Conservation (phyloP, 2,329 filamentous ascomycete genomes). For the Botrytis cinerea region DNA sequence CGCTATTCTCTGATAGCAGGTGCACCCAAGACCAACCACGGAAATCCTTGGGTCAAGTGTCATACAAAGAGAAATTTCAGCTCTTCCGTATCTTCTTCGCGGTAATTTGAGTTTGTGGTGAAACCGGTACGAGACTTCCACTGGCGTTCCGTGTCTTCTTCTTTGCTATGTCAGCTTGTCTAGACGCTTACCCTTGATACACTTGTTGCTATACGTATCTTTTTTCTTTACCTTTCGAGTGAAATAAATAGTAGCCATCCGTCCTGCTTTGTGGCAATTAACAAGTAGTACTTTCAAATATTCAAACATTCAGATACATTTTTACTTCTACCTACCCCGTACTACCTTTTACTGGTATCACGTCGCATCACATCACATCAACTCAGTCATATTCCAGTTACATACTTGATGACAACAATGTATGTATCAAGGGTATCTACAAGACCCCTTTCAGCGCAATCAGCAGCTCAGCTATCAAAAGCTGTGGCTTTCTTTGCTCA, state of each 20-base stretch:
- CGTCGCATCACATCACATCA: not conserved
- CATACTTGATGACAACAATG: slow-evolving; percentile 30
- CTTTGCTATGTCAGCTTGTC: slow-evolving; percentile 7
- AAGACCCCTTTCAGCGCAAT: slow-evolving; percentile 34
- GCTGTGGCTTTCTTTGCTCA: slow-evolving; percentile 35
- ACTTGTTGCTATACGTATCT: not conserved
- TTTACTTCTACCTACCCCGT: not conserved
- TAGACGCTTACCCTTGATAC: not conserved
- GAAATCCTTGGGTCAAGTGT: not conserved
- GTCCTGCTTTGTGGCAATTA: not conserved
- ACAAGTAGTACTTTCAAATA: not conserved
- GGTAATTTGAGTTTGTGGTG: not conserved
- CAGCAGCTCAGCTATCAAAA: slow-evolving; percentile 36
- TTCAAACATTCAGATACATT: not conserved
- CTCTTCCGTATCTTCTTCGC: slow-evolving; percentile 11
- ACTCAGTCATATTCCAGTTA: not conserved
- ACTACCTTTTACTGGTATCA: not conserved
- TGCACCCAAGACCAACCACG: not conserved
- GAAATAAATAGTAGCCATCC: slow-evolving; percentile 7
- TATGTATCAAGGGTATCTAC: slow-evolving; percentile 36
- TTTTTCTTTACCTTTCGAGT: slow-evolving; percentile 16
- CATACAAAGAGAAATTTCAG: slow-evolving; percentile 12
- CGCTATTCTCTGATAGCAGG: not conserved
- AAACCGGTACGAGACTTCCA: not conserved
- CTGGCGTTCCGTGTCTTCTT: slow-evolving; percentile 11